Evolutionary conservation across 2,329 filamentous ascomycete species (phyloP).

Genomic region (Penicillium paneum): DNA sequence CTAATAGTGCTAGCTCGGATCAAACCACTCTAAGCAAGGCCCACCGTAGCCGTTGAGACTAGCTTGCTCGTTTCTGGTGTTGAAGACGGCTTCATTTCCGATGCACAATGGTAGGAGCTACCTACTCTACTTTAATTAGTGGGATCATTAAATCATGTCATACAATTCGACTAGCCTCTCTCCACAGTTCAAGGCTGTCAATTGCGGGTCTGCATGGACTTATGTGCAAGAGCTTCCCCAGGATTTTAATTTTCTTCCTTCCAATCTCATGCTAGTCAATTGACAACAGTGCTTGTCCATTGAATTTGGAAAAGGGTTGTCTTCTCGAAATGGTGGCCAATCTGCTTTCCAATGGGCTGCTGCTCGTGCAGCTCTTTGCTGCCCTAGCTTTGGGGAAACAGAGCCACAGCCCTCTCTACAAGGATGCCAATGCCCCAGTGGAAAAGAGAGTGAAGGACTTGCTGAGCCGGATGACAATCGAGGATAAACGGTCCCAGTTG

Average conservation of each 20-base stretch:
- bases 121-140: background rate
- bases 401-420: conserved; percentile 49
- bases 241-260: background rate
- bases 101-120: background rate
- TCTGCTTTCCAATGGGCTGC: conserved; percentile 22
- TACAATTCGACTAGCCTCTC: background rate
- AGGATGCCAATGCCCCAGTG: conserved; percentile 59
- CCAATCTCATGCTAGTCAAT: background rate
- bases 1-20: conserved; percentile 13
- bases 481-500: conserved; percentile 69
- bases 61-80: background rate
- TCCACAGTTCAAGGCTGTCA: background rate
- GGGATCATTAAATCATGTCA: background rate
- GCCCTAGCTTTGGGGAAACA: conserved; percentile 16
- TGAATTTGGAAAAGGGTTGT: background rate
- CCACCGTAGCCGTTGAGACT: background rate
- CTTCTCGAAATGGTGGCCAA: conserved; percentile 14
- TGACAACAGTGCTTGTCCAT: background rate
- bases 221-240: conserved; percentile 5
- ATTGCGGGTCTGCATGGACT: background rate
- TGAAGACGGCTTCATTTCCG: conserved; percentile 14
- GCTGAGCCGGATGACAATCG: conserved; percentile 67
- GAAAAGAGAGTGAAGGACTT: conserved; percentile 66
- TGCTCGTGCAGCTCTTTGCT: conserved; percentile 27
- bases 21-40: background rate